These are phyloP conservation scores for Aspergillus cavernicola DNA, from an alignment of 495 filamentous ascomycete genomes.

Conservation along the genomic window DNA sequence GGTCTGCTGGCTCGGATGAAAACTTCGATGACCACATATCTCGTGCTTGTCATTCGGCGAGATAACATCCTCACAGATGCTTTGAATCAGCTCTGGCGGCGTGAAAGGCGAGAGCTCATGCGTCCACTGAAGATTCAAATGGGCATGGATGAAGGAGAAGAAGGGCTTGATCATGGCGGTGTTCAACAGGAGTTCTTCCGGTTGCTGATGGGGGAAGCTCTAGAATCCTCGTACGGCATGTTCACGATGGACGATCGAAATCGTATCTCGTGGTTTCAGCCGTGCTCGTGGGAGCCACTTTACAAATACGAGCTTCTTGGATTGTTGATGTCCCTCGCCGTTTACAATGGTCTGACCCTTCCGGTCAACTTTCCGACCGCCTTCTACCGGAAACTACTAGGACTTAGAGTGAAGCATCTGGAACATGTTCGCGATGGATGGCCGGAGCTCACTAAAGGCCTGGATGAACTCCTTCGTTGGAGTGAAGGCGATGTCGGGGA, in stretches of 20 bases:
- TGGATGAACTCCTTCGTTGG: slow-evolving; percentile 71
- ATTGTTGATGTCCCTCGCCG: slow-evolving; percentile 79
- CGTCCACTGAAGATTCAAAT: slow-evolving; percentile 85
- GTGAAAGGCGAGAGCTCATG: slow-evolving; percentile 76
- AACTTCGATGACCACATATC: slow-evolving; percentile 62
- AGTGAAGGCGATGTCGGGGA: slow-evolving; percentile 76
- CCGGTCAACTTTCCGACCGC: slow-evolving; percentile 82
- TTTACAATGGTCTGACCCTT: slow-evolving; percentile 90
- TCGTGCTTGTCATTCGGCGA: slow-evolving; percentile 73
- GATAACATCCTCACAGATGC: slow-evolving; percentile 70
- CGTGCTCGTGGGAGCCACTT: slow-evolving; percentile 70
- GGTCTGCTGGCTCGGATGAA: slow-evolving; percentile 59
- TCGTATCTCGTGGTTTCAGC: slow-evolving; percentile 81
- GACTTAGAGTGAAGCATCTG: slow-evolving; percentile 56
- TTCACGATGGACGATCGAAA: slow-evolving; percentile 74
- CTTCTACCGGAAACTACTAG: slow-evolving; percentile 78
- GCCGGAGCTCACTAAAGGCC: slow-evolving; percentile 70
- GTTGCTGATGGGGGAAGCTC: slow-evolving; percentile 68
- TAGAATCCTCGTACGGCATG: slow-evolving; percentile 70
- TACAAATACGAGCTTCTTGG: slow-evolving; percentile 92
- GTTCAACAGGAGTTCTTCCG: slow-evolving; percentile 96
- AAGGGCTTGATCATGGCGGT: slow-evolving; percentile 89
- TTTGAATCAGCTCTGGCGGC: slow-evolving; percentile 82
- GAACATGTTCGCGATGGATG: slow-evolving; percentile 83
- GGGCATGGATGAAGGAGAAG: slow-evolving; percentile 74